These are phyloP conservation scores for Aureobasidium subglaciale DNA, from an alignment of 2,329 filamentous ascomycete species.

Conservation along the genomic window DNA sequence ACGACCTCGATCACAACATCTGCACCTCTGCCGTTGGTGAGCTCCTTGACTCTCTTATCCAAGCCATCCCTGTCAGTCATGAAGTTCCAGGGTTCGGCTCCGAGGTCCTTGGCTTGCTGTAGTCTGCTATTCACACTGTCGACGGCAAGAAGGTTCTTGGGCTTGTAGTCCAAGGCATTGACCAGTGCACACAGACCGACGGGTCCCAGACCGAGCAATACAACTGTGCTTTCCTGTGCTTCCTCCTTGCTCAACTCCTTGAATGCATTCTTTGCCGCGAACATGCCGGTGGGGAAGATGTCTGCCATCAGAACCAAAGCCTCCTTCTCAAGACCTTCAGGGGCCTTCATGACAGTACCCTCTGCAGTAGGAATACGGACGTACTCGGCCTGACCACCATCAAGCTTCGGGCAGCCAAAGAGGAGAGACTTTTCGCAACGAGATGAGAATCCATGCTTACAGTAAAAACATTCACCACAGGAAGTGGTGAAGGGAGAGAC, in stretches of 20 bases:
- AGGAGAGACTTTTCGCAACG: slow-evolving; percentile 64
- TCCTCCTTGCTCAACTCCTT: slow-evolving; percentile 52
- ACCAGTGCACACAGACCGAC: slow-evolving; percentile 78
- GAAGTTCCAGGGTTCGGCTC: slow-evolving; percentile 76
- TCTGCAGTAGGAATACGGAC: slow-evolving; percentile 75
- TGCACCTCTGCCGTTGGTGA: slow-evolving; percentile 72
- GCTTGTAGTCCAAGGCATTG: slow-evolving; percentile 66
- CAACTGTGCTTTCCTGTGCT: slow-evolving; percentile 60
- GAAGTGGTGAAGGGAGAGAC: slow-evolving; percentile 79
- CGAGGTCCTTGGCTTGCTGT: slow-evolving; percentile 53
- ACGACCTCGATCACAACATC: slow-evolving; percentile 66
- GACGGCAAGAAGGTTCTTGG: slow-evolving; percentile 69
- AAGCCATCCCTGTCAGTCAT: slow-evolving; percentile 58
- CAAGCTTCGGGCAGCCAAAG: slow-evolving; percentile 54
- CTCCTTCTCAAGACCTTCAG: slow-evolving; percentile 62
- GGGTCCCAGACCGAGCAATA: slow-evolving; percentile 74
- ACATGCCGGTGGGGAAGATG: slow-evolving; percentile 80
- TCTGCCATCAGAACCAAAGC: slow-evolving; percentile 83
- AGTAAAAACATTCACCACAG: slow-evolving; percentile 79
- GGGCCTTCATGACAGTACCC: slow-evolving; percentile 69
- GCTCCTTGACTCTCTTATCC: slow-evolving; percentile 61
- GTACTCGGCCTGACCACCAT: slow-evolving; percentile 31
- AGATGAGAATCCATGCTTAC: slow-evolving; percentile 66
- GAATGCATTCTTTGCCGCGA: slow-evolving; percentile 73
- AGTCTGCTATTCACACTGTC: slow-evolving; percentile 54